A percentile compares a stretch with the other conserved stretches of the same genome.
These are phyloP conservation scores for Hypoxylon sp. DNA, from an alignment of 2,329 filamentous ascomycete genomes.

Conservation along the genomic window DNA sequence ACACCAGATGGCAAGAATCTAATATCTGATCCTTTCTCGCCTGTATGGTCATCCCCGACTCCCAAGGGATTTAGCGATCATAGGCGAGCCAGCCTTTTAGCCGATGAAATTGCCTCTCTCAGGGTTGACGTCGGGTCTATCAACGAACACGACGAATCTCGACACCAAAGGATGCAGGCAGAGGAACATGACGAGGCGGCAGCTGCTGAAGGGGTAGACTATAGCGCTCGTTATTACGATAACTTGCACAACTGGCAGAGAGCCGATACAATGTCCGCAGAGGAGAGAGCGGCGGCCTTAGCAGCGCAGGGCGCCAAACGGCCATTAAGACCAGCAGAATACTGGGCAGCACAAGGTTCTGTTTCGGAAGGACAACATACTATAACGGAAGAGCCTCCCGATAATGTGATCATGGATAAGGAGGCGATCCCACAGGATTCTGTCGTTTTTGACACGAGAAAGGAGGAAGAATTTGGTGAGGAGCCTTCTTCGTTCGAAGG, in stretches of 20 bases:
- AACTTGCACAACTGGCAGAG: conserved; percentile 13
- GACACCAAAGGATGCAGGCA: background rate
- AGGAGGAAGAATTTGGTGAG: conserved; percentile 33
- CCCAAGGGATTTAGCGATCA: conserved; percentile 46
- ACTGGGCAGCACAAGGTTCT: conserved; percentile 1
- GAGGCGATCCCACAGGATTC: conserved; percentile 9
- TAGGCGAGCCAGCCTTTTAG: conserved; percentile 38
- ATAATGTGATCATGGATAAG: background rate
- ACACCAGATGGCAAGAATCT: conserved; percentile 67
- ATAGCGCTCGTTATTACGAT: conserved; percentile 14
- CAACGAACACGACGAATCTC: conserved; percentile 11
- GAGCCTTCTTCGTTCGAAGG: conserved; percentile 51
- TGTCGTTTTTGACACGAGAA: conserved; percentile 2
- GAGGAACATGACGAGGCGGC: conserved; percentile 13
- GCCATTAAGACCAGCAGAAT: background rate
- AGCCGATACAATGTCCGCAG: conserved; percentile 9
- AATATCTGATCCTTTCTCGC: conserved; percentile 57
- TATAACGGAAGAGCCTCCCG: conserved; percentile 12
- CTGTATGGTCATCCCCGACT: conserved; percentile 40
- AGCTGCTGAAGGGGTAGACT: conserved; percentile 7
- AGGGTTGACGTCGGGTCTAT: conserved; percentile 15
- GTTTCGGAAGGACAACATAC: conserved; percentile 2
- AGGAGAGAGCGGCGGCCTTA: conserved; percentile 1
- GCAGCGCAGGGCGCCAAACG: conserved; percentile 1
- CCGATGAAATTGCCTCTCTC: conserved; percentile 22